Evolutionary conservation across 148 eudicot species (phyloP), one percentile per base, ranked within the genome.

Genomic region (Rhododendron ferrugineum): DNA sequence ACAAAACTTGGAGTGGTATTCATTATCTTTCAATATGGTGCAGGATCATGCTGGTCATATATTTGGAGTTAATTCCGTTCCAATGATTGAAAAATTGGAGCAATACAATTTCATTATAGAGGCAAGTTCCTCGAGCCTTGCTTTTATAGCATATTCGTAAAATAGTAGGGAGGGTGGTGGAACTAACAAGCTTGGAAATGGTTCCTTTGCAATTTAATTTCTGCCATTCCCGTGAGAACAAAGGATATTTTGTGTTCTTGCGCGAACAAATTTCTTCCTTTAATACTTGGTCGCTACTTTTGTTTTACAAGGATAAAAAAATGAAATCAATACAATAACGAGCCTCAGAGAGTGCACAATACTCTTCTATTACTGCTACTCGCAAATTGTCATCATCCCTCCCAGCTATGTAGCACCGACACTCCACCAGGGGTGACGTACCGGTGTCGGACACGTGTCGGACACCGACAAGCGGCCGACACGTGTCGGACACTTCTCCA

Each of bases 21-120:
- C 68, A 26, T 89, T 42, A 72, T 68, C 23, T 83, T 85, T 62
- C 62, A 60, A 79, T 68, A 14, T 86, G 70, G 37, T 86, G 82
- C 93, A 96, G 98, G 99, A 97, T 93, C 99, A 97, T 86, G 99
- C 98, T 85, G 99, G 99, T 83, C 99, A 97, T 88, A 97, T 97
- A 86, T 95, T 95, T 95, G 98, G 99, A 84, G 98, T 97, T 84
- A 90, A 97, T 87, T 95, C 99, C 22, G 58, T 84, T 78, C 93
- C 96, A 54, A 97, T 97, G 98, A 89, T 93, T 83, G 95, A 92
- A 75, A 97, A 97, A 85, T 86, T 97, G 92, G 95, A 95, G 89
- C 96, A 97, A 85, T 97, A 97, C 90, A 95, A 97, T 90, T 88
- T 68, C 32, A 85, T 95, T 52, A 82, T 94, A 82, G 92, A 97